Conservation (phyloP, 2,329 filamentous ascomycete species). For the Cercospora zeae-maydis region DNA sequence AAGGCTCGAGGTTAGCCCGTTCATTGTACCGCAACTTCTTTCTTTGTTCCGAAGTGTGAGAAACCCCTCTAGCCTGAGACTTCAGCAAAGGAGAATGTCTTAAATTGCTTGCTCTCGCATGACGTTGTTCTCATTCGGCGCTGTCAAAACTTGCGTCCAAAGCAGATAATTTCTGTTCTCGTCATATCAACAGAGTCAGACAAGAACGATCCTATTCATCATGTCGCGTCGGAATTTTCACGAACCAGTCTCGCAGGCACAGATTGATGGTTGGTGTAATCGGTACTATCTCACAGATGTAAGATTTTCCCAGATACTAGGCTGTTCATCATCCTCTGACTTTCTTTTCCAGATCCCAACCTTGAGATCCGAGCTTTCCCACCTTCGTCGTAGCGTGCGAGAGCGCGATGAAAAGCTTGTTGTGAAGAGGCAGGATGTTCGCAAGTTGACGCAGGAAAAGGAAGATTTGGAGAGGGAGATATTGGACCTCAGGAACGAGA, state of each 20-base stretch:
- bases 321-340: neutral
- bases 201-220: neutral
- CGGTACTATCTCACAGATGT: conserved; percentile 23
- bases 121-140: neutral
- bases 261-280: conserved; percentile 14
- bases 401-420: conserved; percentile 4
- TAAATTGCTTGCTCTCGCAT: neutral
- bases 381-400: conserved; percentile 16
- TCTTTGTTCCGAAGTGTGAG: neutral
- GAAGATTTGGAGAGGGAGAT: too few relatives aligned
- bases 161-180: neutral
- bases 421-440: conserved; percentile 6
- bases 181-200: neutral
- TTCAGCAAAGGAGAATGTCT: neutral
- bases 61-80: neutral
- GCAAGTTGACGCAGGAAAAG: neutral
- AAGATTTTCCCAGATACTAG: neutral
- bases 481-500: too few relatives aligned
- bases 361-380: conserved; percentile 15
- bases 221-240: neutral
- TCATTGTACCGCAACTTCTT: neutral
- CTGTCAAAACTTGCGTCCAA: too few relatives aligned
- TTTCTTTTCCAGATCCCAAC: conserved; percentile 13
- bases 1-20: neutral
- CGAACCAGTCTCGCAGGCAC: neutral